Percentiles rank a stretch among this genome's conserved stretches.
These are phyloP conservation scores for Acrodontium crateriforme DNA, from an alignment of 2,329 filamentous ascomycete species.

Conservation along the genomic window DNA sequence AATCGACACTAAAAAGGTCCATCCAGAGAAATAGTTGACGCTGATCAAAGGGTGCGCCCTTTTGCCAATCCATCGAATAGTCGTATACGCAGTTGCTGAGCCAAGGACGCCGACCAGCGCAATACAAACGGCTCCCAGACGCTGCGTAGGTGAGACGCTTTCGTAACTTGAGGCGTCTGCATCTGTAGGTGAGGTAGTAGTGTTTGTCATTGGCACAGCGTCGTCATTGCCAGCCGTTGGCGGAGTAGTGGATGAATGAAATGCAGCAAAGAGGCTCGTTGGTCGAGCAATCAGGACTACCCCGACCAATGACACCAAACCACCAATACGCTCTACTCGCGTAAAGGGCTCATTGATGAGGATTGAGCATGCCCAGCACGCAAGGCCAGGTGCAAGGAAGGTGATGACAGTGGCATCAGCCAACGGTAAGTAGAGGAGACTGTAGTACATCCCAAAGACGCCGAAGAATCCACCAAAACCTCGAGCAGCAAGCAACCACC, in stretches of 20 bases:
- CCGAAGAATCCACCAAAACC: constrained; percentile 63
- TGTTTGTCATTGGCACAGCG: constrained; percentile 20
- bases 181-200: constrained; percentile 3
- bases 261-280: constrained; percentile 36
- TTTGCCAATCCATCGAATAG: constrained; percentile 65
- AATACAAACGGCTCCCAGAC: constrained; percentile 54
- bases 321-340: constrained; percentile 60
- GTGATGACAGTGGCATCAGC: constrained; percentile 83
- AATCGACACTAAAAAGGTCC: constrained; percentile 54
- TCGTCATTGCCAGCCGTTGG: constrained; percentile 22
- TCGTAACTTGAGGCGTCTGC: constrained; percentile 25
- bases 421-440: constrained; percentile 64
- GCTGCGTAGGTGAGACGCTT: constrained; percentile 45
- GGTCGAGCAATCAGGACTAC: constrained; percentile 76
- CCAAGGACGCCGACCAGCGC: constrained; percentile 68
- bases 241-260: constrained; percentile 9
- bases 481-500: constrained; percentile 52
- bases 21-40: constrained; percentile 69
- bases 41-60: constrained; percentile 70
- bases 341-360: constrained; percentile 67
- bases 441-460: constrained; percentile 64
- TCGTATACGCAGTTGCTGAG: constrained; percentile 57
- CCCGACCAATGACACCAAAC: constrained; percentile 59
- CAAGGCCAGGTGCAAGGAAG: constrained; percentile 66
- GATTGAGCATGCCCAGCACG: constrained; percentile 67